Percentiles rank a stretch among this genome's conserved stretches.
Conservation (phyloP, 805 yeast genomes). For the Myxozyma udenii region DNA sequence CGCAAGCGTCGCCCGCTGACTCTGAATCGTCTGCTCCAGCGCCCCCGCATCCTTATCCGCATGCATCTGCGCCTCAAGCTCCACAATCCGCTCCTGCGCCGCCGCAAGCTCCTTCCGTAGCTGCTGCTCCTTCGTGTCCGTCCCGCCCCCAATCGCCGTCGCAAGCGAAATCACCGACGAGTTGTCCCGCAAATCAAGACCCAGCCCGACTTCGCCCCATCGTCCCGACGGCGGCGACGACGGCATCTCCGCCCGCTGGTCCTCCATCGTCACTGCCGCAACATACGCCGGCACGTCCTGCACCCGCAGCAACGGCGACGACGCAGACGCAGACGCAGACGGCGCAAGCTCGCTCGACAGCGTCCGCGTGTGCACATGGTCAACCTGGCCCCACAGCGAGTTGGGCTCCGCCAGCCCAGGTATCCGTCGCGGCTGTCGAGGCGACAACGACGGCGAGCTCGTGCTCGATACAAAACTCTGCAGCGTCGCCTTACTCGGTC, state of each 20-base stretch:
- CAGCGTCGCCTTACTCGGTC: slow-evolving; percentile 15
- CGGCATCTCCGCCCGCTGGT: not conserved
- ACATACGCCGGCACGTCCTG: not conserved
- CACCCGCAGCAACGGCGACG: no score
- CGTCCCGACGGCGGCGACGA: slow-evolving; percentile 12
- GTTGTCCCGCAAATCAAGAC: not conserved
- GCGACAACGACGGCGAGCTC: slow-evolving; percentile 9
- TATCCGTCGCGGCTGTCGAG: no score
- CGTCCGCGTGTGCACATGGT: no score
- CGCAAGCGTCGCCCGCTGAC: slow-evolving; percentile 39
- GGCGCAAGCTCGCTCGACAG: no score
- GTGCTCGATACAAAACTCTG: slow-evolving; percentile 9
- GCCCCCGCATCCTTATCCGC: slow-evolving; percentile 1
- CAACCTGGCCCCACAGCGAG: no score
- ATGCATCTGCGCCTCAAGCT: slow-evolving; percentile 17
- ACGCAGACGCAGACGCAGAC: no score
- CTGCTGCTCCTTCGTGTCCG: not conserved
- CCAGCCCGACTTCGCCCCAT: slow-evolving; percentile 2
- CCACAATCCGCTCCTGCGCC: slow-evolving; percentile 22
- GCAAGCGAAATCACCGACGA: not conserved
- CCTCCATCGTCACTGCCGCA: not conserved
- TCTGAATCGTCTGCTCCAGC: slow-evolving; percentile 18
- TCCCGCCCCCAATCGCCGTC: not conserved
- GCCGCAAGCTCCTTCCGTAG: slow-evolving; percentile 12
- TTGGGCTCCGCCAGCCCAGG: no score